These are phyloP conservation scores for Trametes cinnabarina DNA, from an alignment of 768 basidiomycete species.

Conservation along the genomic window DNA sequence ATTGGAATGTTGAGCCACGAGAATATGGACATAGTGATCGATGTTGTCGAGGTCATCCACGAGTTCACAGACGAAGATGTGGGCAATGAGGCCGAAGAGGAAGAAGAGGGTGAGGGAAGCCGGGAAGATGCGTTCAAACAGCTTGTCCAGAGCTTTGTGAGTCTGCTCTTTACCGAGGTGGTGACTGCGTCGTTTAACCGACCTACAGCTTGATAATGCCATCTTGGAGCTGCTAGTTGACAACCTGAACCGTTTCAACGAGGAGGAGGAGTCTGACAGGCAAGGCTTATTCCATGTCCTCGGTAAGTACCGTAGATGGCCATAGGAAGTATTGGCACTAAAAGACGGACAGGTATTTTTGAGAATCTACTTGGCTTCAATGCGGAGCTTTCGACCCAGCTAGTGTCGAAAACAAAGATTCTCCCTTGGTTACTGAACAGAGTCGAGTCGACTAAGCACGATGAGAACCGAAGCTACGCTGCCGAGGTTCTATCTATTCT, in stretches of 20 bases:
- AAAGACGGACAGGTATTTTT: slow-evolving; percentile 63
- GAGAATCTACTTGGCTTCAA: slow-evolving; percentile 91
- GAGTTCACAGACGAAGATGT: slow-evolving; percentile 98
- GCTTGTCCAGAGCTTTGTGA: slow-evolving; percentile 73
- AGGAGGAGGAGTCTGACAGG: slow-evolving; percentile 84
- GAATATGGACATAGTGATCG: slow-evolving; percentile 96
- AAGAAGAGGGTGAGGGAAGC: slow-evolving; percentile 60
- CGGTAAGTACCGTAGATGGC: slow-evolving; percentile 42
- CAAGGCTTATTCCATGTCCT: slow-evolving; percentile 93
- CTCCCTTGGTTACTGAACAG: slow-evolving; percentile 79
- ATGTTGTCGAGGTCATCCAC: slow-evolving; percentile 87
- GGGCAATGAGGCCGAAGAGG: slow-evolving; percentile 68
- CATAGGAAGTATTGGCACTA: not conserved
- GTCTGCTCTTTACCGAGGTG: slow-evolving; percentile 26
- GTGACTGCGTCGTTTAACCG: not conserved
- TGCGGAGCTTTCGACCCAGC: slow-evolving; percentile 64
- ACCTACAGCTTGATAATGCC: slow-evolving; percentile 69
- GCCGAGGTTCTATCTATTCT: slow-evolving; percentile 93
- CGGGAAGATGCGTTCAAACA: slow-evolving; percentile 68
- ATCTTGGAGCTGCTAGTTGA: slow-evolving; percentile 87
- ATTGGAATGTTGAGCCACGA: slow-evolving; percentile 91
- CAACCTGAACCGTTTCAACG: slow-evolving; percentile 86
- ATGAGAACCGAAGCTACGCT: slow-evolving; percentile 91
- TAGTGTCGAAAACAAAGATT: slow-evolving; percentile 74
- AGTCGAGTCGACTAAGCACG: slow-evolving; percentile 67